Conservation (phyloP, 2,329 filamentous ascomycete species). For the Neoarthrinium moseri region DNA sequence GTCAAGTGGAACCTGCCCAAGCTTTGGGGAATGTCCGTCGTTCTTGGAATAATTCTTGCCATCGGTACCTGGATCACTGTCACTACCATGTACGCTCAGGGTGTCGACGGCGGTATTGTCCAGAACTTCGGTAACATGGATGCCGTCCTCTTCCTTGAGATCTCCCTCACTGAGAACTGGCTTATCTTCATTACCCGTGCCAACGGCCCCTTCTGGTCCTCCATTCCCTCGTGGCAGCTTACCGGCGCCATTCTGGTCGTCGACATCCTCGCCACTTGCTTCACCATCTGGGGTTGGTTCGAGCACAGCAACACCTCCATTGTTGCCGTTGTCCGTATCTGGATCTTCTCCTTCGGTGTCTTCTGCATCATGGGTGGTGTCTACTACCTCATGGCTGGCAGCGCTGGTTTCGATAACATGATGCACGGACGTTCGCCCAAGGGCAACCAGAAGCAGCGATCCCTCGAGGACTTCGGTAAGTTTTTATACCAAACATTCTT, state of each 20-base stretch:
- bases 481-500: slow-evolving; percentile 28
- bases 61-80: slow-evolving; percentile 86
- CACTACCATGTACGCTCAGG: slow-evolving; percentile 67
- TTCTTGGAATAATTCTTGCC: slow-evolving; percentile 79
- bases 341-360: slow-evolving; percentile 87
- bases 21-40: slow-evolving; percentile 88
- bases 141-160: slow-evolving; percentile 82
- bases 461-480: slow-evolving; percentile 86
- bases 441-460: slow-evolving; percentile 79
- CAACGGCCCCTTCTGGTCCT: slow-evolving; percentile 90
- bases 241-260: slow-evolving; percentile 75
- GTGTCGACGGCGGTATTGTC: slow-evolving; percentile 74
- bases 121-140: slow-evolving; percentile 85
- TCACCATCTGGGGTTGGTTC: slow-evolving; percentile 85
- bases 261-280: slow-evolving; percentile 80
- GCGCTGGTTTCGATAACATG: slow-evolving; percentile 80
- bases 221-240: slow-evolving; percentile 83
- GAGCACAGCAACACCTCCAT: slow-evolving; percentile 69
- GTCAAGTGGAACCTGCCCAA: slow-evolving; percentile 96
- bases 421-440: slow-evolving; percentile 89
- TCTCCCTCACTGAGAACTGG: slow-evolving; percentile 92
- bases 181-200: slow-evolving; percentile 94
- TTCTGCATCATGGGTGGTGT: slow-evolving; percentile 76
- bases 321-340: slow-evolving; percentile 82
- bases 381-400: slow-evolving; percentile 82